Evolutionary conservation across 1,284 basidiomycete genomes (phyloP).

Genomic region (Vanrija humicola): DNA sequence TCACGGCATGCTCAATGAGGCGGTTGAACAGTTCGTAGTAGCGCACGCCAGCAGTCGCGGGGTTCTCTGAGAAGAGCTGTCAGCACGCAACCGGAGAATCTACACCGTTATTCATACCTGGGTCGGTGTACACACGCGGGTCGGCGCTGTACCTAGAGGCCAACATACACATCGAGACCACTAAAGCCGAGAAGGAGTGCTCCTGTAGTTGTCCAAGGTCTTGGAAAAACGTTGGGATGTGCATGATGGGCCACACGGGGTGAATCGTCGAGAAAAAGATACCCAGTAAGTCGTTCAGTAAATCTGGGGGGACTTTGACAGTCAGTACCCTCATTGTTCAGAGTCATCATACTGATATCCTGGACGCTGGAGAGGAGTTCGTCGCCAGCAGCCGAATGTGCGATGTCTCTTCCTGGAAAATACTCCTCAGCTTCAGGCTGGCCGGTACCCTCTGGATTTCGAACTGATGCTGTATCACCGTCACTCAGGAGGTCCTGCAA

Average conservation of each 20-base stretch:
- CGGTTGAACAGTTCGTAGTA: constrained; percentile 14
- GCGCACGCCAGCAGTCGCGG: constrained; percentile 11
- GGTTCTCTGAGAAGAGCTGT: constrained; percentile 1
- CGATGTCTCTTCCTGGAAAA: constrained; percentile 10
- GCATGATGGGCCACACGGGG: constrained; percentile 19
- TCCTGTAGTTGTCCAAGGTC: constrained; percentile 8
- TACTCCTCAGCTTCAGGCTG: constrained; percentile 1
- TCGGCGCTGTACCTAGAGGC: constrained; percentile 10
- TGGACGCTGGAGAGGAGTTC: constrained; percentile 3
- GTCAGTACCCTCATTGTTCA: background rate
- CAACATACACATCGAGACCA: constrained; percentile 17
- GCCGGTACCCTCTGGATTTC: background rate
- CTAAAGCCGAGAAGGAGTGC: constrained; percentile 12
- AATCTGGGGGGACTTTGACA: constrained; percentile 6
- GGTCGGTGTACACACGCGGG: constrained; percentile 4
- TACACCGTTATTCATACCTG: background rate
- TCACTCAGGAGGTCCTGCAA: constrained; percentile 13
- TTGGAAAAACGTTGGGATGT: constrained; percentile 14
- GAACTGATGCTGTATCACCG: background rate
- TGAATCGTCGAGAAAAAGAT: constrained; percentile 18
- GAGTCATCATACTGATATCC: background rate
- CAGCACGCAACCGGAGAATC: background rate
- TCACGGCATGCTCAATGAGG: constrained; percentile 16
- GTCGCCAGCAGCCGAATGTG: constrained; percentile 1
- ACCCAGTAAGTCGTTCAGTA: constrained; percentile 9